These are phyloP conservation scores for Fraxinus angustifolia DNA, from an alignment of 305 asterid genomes.

Conservation along the genomic window DNA sequence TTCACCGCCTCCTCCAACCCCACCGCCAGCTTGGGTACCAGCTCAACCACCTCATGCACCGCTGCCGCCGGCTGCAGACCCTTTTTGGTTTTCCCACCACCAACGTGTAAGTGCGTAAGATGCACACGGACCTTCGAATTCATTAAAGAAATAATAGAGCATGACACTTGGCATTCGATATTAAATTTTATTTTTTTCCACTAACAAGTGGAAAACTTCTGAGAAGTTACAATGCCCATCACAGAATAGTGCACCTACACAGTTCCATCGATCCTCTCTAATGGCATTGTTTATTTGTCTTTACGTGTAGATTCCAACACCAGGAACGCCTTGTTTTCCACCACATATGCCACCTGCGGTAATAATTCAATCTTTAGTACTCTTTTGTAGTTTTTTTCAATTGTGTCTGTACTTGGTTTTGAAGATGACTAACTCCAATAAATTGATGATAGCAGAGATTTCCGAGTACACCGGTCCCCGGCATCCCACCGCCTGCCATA, in stretches of 20 bases:
- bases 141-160: background rate
- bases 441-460: constrained; percentile 43
- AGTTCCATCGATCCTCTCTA: background rate
- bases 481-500: constrained; percentile 46
- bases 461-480: constrained; percentile 41
- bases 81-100: constrained; percentile 57
- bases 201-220: background rate
- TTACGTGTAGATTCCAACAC: constrained; percentile 43
- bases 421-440: background rate
- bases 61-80: constrained; percentile 36
- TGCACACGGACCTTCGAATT: background rate
- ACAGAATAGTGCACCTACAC: background rate
- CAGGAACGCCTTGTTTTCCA: constrained; percentile 57
- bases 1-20: constrained; percentile 30
- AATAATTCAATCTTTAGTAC: constrained; percentile 11
- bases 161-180: background rate
- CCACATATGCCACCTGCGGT: constrained; percentile 45
- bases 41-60: constrained; percentile 27
- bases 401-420: background rate
- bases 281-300: background rate
- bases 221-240: background rate
- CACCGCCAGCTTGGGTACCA: constrained; percentile 36
- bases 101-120: constrained; percentile 41
- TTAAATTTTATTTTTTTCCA: background rate
- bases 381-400: constrained; percentile 7